Percentiles rank a stretch among this genome's conserved stretches.
phyloP scores from a whole-genome alignment of 2,329 filamentous ascomycete species.

The Stromatinia cepivora region DNA sequence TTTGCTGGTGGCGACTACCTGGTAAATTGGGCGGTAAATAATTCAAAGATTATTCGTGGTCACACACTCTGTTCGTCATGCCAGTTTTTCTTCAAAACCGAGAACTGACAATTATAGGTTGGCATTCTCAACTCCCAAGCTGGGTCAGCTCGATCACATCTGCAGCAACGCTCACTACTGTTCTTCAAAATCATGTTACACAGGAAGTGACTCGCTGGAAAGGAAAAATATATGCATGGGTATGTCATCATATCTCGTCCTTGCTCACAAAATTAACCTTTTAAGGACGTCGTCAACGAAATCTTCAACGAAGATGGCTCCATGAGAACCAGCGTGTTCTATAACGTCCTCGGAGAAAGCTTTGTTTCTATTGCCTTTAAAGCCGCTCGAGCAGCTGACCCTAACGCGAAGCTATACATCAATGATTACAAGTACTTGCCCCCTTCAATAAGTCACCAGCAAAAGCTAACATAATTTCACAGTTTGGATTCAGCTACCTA shows the following conservation, averaged over 20 bases:
- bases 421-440: constrained; percentile 63
- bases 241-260: constrained; percentile 1
- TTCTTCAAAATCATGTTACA: constrained; percentile 60
- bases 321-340: constrained; percentile 53
- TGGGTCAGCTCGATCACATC: constrained; percentile 58
- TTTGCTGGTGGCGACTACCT: constrained; percentile 59
- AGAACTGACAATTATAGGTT: constrained; percentile 49
- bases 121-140: constrained; percentile 59
- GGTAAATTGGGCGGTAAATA: constrained; percentile 56
- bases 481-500: constrained; percentile 52
- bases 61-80: constrained; percentile 60
- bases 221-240: constrained; percentile 61
- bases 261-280: not conserved
- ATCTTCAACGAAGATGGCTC: constrained; percentile 52
- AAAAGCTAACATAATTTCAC: constrained; percentile 51
- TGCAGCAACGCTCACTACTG: constrained; percentile 51
- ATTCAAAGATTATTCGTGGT: constrained; percentile 61
- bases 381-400: constrained; percentile 66
- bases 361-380: constrained; percentile 71
- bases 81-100: constrained; percentile 55
- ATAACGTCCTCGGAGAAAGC: constrained; percentile 65
- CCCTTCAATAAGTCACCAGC: constrained; percentile 42
- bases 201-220: constrained; percentile 59
- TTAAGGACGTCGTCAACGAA: constrained; percentile 61
- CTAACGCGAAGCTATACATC: constrained; percentile 69